Conservation (phyloP, 2,329 filamentous ascomycete genomes). For the Paraphaeosphaeria minitans region DNA sequence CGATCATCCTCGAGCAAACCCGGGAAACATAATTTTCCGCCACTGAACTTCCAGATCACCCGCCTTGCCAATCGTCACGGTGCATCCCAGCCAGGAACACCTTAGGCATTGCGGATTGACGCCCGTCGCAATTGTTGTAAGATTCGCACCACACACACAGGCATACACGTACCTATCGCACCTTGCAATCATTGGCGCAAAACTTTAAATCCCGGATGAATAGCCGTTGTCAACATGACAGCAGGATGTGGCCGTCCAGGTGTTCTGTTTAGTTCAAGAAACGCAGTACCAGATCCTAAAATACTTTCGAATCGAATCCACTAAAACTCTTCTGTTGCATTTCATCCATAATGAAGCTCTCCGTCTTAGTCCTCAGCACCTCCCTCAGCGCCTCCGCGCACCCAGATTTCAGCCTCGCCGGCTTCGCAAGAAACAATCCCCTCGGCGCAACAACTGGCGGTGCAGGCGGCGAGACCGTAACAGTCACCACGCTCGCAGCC, state of each 20-base stretch:
- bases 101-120: conserved; percentile 3
- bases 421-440: conserved; percentile 42
- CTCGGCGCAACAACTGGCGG: conserved; percentile 42
- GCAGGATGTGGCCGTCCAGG: neutral
- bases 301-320: neutral
- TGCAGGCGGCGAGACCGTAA: conserved; percentile 32
- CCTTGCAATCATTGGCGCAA: neutral
- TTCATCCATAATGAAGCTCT: conserved; percentile 3
- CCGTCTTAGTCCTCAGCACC: neutral
- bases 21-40: conserved; percentile 9
- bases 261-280: neutral
- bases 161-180: neutral
- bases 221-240: neutral
- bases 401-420: conserved; percentile 37
- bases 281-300: neutral
- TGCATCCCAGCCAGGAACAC: neutral
- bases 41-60: neutral
- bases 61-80: neutral
- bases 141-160: neutral
- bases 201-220: neutral
- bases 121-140: neutral
- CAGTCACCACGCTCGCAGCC: conserved; percentile 32
- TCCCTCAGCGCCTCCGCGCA: conserved; percentile 22
- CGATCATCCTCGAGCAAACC: neutral
- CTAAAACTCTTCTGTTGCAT: neutral